Evolutionary conservation across 2,329 filamentous ascomycete genomes (phyloP).

Genomic region (Aspergillus niger): DNA sequence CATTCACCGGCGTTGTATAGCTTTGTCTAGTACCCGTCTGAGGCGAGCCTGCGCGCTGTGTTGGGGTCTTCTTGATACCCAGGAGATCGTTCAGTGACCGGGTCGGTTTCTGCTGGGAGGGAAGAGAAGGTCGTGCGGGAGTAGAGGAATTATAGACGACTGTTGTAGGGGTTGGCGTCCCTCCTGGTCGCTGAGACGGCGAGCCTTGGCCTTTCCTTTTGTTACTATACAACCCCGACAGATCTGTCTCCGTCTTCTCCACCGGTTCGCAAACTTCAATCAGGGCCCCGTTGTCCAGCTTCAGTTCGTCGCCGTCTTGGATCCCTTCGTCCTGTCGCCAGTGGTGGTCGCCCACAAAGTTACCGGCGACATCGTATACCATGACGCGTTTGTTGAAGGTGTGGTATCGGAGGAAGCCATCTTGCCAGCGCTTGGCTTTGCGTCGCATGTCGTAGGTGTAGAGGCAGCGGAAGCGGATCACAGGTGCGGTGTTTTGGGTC

Average conservation of each 20-base stretch:
- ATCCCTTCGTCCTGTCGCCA: slow-evolving; percentile 71
- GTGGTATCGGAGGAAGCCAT: slow-evolving; percentile 84
- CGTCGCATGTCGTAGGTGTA: slow-evolving; percentile 82
- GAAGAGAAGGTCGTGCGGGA: slow-evolving; percentile 34
- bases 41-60: slow-evolving; percentile 68
- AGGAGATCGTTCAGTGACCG: slow-evolving; percentile 65
- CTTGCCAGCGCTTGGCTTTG: slow-evolving; percentile 92
- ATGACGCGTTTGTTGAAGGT: slow-evolving; percentile 89
- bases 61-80: slow-evolving; percentile 64
- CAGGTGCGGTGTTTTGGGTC: slow-evolving; percentile 68
- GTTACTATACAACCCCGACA: slow-evolving; percentile 74
- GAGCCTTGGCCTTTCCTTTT: slow-evolving; percentile 57
- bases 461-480: slow-evolving; percentile 81
- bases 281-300: slow-evolving; percentile 73
- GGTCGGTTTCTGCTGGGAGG: slow-evolving; percentile 47
- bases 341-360: slow-evolving; percentile 82
- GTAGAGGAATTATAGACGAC: slow-evolving; percentile 44
- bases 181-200: slow-evolving; percentile 26
- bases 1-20: slow-evolving; percentile 4
- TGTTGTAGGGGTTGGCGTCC: slow-evolving; percentile 36
- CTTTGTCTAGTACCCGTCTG: slow-evolving; percentile 53
- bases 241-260: slow-evolving; percentile 73
- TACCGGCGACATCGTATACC: slow-evolving; percentile 80
- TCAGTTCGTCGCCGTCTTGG: slow-evolving; percentile 78
- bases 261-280: slow-evolving; percentile 78